A percentile compares a stretch with the other conserved stretches of the same genome.
Conservation (phyloP, 202 grass and related monocot genomes). For the Panicum virgatum region DNA sequence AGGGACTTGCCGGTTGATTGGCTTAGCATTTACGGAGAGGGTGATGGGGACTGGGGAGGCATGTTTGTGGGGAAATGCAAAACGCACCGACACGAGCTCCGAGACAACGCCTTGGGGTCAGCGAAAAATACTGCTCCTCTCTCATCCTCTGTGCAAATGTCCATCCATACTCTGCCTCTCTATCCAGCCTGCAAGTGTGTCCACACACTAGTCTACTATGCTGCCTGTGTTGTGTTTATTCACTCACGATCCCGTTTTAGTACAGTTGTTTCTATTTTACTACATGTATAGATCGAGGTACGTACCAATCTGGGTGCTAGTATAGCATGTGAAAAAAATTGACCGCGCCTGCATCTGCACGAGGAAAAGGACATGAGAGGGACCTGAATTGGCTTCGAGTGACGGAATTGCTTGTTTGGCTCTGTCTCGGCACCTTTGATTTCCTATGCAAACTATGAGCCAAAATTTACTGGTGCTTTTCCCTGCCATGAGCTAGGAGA, state of each 20-base stretch:
- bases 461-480: too few relatives aligned
- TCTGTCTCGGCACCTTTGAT: background rate
- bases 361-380: background rate
- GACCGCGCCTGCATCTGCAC: background rate
- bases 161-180: background rate
- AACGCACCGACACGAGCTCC: conserved; percentile 40
- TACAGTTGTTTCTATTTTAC: background rate
- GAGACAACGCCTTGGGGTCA: conserved; percentile 34
- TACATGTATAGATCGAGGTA: background rate
- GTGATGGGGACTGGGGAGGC: conserved; percentile 23
- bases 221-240: background rate
- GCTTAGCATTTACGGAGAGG: conserved; percentile 18
- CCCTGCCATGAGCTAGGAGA: too few relatives aligned
- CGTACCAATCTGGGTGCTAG: too few relatives aligned
- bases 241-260: background rate
- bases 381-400: background rate
- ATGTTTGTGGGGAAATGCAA: conserved; percentile 50
- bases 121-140: background rate
- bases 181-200: background rate
- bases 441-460: background rate
- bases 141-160: background rate
- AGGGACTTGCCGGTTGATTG: conserved; percentile 7
- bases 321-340: background rate
- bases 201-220: background rate
- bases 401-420: conserved; percentile 1